Percentiles rank a stretch among this genome's conserved stretches.
Conservation (phyloP, 768 basidiomycete species). For the Agrocybe praecox region DNA sequence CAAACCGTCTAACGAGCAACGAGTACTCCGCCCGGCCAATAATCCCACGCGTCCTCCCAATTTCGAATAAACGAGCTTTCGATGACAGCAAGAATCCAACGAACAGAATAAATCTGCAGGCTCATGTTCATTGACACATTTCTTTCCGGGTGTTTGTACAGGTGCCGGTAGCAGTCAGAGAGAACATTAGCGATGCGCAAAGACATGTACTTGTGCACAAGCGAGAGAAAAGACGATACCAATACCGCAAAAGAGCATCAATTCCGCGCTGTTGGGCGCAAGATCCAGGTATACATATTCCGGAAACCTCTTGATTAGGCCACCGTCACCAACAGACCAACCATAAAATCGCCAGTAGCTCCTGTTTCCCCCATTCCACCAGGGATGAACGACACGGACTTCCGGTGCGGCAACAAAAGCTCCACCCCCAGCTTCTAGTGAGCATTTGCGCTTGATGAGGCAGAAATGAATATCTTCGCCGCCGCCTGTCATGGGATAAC, state of each 20-base stretch:
- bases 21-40: constrained; percentile 43
- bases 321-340: constrained; percentile 63
- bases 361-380: constrained; percentile 51
- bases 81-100: constrained; percentile 44
- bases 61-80: constrained; percentile 56
- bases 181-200: constrained; percentile 38
- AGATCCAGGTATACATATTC: constrained; percentile 44
- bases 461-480: constrained; percentile 68
- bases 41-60: constrained; percentile 47
- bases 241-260: constrained; percentile 29
- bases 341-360: constrained; percentile 56
- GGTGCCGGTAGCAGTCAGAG: constrained; percentile 53
- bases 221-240: constrained; percentile 15
- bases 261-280: constrained; percentile 53
- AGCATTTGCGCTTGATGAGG: constrained; percentile 43
- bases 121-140: constrained; percentile 32
- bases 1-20: constrained; percentile 46
- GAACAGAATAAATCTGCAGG: constrained; percentile 23
- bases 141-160: constrained; percentile 42
- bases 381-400: constrained; percentile 57
- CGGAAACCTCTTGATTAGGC: constrained; percentile 49
- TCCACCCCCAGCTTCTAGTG: constrained; percentile 30
- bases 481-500: constrained; percentile 64
- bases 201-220: constrained; percentile 10
- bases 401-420: constrained; percentile 52